Percentiles rank a stretch among this genome's conserved stretches.
These are phyloP conservation scores for Aspergillus sp. DNA, from an alignment of 2,329 filamentous ascomycete genomes.

Conservation along the genomic window DNA sequence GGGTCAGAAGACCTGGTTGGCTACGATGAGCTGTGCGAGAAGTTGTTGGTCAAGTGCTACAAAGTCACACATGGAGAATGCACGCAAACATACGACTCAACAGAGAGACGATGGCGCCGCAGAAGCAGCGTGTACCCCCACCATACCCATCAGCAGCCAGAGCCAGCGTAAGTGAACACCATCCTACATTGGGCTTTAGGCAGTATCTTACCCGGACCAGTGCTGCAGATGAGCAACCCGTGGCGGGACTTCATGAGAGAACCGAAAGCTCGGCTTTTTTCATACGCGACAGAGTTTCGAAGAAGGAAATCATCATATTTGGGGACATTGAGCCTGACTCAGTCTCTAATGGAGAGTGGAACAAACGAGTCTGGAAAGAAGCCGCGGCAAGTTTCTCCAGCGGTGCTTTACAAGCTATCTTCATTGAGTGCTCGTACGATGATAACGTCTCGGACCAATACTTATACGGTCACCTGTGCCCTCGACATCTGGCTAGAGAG, in stretches of 20 bases:
- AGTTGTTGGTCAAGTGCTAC: slow-evolving; percentile 83
- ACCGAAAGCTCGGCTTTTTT: slow-evolving; percentile 89
- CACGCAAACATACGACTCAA: slow-evolving; percentile 44
- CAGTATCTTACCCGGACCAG: slow-evolving; percentile 45
- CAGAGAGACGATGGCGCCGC: no score
- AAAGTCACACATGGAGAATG: slow-evolving; percentile 88
- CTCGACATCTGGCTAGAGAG: slow-evolving; percentile 77
- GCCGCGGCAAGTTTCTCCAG: slow-evolving; percentile 79
- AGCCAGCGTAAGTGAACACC: no score
- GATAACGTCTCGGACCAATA: slow-evolving; percentile 73
- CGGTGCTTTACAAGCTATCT: slow-evolving; percentile 73
- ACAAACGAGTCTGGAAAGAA: slow-evolving; percentile 78
- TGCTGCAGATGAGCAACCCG: neutral
- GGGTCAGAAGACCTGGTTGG: slow-evolving; percentile 77
- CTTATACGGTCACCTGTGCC: slow-evolving; percentile 86
- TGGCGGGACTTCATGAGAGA: slow-evolving; percentile 7
- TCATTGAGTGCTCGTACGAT: slow-evolving; percentile 94
- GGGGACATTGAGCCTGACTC: slow-evolving; percentile 94
- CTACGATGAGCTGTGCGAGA: slow-evolving; percentile 85
- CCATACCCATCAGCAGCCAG: no score
- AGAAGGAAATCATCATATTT: slow-evolving; percentile 83
- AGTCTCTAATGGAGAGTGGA: slow-evolving; percentile 76
- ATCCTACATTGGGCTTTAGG: no score
- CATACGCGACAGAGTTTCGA: slow-evolving; percentile 69
- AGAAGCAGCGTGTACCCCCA: no score